Evolutionary conservation across 2,329 filamentous ascomycete genomes (phyloP), one percentile per base, ranked within the genome.

Genomic region (Lachnellula cervina): DNA sequence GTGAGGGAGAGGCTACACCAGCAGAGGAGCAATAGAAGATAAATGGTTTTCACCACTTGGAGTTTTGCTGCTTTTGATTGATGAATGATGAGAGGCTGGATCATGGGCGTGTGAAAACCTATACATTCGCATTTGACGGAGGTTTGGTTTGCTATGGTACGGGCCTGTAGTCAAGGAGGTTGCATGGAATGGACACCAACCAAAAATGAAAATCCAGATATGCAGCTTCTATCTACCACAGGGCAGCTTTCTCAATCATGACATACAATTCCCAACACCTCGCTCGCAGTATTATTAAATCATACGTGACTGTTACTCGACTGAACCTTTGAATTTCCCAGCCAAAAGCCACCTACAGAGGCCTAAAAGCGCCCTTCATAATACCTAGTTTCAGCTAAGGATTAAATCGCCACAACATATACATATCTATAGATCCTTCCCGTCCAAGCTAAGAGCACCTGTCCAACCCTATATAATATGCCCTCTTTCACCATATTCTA

Each of bases 1-100:
- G 71, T 66, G 79, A 75, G 64, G 79, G 73, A 58, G 70, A 83
- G 75, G 79, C 80, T 69, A 76, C 72, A 69, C 70, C 66, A 57
- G 66, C 58, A 61, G 70, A 73, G 66, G 69, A 71, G 67, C 60
- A 70, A 64, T 70, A 69, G 61, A 44, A 14, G n/a, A 17, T 23
- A 17, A 17, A 64, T 61, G 51, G 52, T 25, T 56, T 45, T 49
- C 54, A 55, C 53, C 56, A 54, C 51, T 53, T 48, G 60, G 40
- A 58, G 55, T 60, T 59, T 55, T 60, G 63, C 61, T 44, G 47
- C n/a, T 46, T 49, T 51, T 50, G 51, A 45, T 55, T 62, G 56
- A 62, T 63, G 58, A 60, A 58, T 56, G 62, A 66, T 66, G 66
- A 64, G 66, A 63, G 61, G 65, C n/a, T 19, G n/a, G 17, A 21